These are phyloP conservation scores for Grosmannia penicillata DNA, from an alignment of 2,329 filamentous ascomycete genomes.

Conservation along the genomic window DNA sequence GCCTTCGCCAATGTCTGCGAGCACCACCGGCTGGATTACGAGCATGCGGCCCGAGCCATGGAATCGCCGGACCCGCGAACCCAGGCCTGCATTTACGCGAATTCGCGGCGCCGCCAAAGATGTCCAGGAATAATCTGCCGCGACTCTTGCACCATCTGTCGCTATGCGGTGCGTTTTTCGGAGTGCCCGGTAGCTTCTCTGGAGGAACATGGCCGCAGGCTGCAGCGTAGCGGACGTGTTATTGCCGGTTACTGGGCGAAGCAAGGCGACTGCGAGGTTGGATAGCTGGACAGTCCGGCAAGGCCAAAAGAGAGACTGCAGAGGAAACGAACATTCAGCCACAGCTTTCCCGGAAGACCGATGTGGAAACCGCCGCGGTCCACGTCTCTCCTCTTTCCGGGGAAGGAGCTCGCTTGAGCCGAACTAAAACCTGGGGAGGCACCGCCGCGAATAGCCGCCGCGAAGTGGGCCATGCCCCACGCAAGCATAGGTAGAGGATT, in stretches of 20 bases:
- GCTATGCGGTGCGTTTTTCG: conserved; percentile 17
- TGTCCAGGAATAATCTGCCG: too few species aligned
- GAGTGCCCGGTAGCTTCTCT: conserved; percentile 32
- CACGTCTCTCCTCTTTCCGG: not conserved
- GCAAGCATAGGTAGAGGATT: too few species aligned
- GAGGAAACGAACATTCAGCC: too few species aligned
- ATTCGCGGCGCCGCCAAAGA: not conserved
- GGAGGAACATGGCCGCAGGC: conserved; percentile 34
- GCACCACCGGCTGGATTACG: conserved; percentile 61
- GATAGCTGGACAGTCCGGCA: too few species aligned
- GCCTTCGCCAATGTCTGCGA: conserved; percentile 83
- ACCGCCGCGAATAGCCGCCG: conserved; percentile 12
- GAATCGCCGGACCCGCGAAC: conserved; percentile 18
- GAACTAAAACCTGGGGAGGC: conserved; percentile 1
- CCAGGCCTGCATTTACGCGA: too few species aligned
- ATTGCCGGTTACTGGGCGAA: too few species aligned
- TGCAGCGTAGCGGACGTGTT: too few species aligned
- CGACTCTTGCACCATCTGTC: not conserved
- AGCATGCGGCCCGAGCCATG: conserved; percentile 32
- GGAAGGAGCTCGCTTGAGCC: not conserved
- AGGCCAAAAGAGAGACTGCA: too few species aligned
- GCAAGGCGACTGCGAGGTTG: too few species aligned
- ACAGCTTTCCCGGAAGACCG: too few species aligned
- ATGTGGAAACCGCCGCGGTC: not conserved
- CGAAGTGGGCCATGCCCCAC: too few species aligned